Percentiles rank a stretch among this genome's conserved stretches.
Conservation (phyloP, 225 moss, liverwort and hornwort species). For the Pleurozium schreberi region DNA sequence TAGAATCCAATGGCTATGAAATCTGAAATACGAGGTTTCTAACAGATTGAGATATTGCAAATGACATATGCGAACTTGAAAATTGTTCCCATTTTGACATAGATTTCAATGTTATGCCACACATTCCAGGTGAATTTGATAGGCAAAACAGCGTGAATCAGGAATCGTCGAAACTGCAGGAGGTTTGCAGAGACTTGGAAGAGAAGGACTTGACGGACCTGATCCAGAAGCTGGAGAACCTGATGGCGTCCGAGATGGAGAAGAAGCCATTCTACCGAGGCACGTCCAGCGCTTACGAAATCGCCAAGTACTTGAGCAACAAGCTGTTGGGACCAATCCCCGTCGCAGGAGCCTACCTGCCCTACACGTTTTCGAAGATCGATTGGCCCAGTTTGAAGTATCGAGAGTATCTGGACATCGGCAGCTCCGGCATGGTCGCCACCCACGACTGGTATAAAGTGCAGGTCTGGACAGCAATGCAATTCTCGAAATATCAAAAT, state of each 20-base stretch:
- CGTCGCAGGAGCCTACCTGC: neutral
- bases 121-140: neutral
- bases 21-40: neutral
- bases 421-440: slow-evolving; percentile 5
- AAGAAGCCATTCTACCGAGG: neutral
- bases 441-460: neutral
- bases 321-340: slow-evolving; percentile 5
- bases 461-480: neutral
- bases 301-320: neutral
- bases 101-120: neutral
- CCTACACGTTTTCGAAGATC: neutral
- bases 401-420: neutral
- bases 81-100: neutral
- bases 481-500: neutral
- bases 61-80: neutral
- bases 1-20: no score
- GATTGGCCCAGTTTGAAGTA: neutral
- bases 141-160: neutral
- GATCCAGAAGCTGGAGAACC: neutral
- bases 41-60: neutral
- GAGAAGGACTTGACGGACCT: neutral
- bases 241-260: neutral
- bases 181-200: neutral
- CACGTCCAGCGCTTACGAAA: neutral
- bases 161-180: neutral